Evolutionary conservation across 352 stramenopile species (phyloP).

Genomic region (Phytophthora colocasiae): DNA sequence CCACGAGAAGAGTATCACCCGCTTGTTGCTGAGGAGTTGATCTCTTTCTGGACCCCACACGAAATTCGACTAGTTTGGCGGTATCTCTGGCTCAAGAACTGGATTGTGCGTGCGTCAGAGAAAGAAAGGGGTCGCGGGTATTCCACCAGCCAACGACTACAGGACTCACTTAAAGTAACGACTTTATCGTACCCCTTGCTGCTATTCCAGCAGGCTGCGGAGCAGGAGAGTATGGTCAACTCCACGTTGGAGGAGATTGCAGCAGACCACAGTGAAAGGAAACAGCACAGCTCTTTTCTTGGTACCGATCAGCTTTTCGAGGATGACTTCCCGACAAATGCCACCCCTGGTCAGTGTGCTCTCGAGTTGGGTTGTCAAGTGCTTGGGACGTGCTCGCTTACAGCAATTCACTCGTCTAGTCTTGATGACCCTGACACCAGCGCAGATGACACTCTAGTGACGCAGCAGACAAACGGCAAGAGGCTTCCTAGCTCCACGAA

Average conservation of each 20-base stretch:
- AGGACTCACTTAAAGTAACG: constrained; percentile 74
- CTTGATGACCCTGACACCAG: constrained; percentile 25
- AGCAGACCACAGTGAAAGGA: constrained; percentile 17
- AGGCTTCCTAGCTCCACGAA: constrained; percentile 25
- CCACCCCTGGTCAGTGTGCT: constrained; percentile 72
- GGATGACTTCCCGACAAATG: constrained; percentile 75
- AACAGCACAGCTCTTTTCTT: constrained; percentile 2
- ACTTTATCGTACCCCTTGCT: constrained; percentile 73
- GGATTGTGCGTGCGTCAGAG: constrained; percentile 82
- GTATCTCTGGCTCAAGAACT: constrained; percentile 87
- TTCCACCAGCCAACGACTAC: constrained; percentile 63
- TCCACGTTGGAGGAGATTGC: constrained; percentile 71
- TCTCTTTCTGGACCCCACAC: constrained; percentile 77
- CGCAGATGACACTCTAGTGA: constrained; percentile 7
- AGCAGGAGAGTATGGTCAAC: constrained; percentile 74
- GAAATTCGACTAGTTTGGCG: constrained; percentile 85
- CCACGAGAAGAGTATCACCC: constrained; percentile 78
- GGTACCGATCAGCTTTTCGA: constrained; percentile 60
- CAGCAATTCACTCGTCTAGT: constrained; percentile 43
- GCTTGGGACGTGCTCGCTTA: constrained; percentile 69
- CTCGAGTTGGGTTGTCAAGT: constrained; percentile 71
- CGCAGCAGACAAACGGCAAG: constrained; percentile 28
- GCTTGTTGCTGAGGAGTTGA: constrained; percentile 81
- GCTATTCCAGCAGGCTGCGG: constrained; percentile 78
- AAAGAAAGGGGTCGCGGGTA: constrained; percentile 76